Evolutionary conservation across 176 grass and related monocot genomes (phyloP).

Genomic region (Eragrostis nindensis): DNA sequence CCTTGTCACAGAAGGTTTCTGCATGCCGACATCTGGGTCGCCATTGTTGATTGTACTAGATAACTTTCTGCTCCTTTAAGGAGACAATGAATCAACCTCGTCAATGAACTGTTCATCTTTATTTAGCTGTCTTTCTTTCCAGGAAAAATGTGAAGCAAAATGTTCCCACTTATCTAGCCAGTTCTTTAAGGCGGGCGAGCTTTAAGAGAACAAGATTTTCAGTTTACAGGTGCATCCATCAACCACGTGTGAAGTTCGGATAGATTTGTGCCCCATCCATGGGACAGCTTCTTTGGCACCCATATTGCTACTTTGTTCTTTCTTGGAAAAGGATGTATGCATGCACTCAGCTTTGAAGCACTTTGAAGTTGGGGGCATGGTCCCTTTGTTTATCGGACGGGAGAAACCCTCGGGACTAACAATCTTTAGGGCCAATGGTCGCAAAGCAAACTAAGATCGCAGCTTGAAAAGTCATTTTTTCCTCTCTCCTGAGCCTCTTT

Average conservation of each 20-base stretch:
- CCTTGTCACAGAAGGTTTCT: background rate
- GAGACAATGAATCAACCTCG: constrained; percentile 6
- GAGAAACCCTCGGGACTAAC: background rate
- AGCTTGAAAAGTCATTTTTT: background rate
- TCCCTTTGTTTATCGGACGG: background rate
- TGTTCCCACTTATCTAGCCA: background rate
- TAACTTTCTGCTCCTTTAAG: constrained; percentile 7
- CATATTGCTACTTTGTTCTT: constrained; percentile 15
- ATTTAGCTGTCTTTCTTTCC: constrained; percentile 6
- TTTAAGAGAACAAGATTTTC: constrained; percentile 8
- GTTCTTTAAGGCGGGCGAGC: background rate
- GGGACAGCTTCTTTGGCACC: constrained; percentile 17
- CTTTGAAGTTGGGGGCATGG: background rate
- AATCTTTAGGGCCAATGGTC: background rate
- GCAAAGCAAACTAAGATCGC: background rate
- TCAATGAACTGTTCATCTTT: constrained; percentile 15
- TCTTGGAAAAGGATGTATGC: constrained; percentile 19
- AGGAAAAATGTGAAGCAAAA: background rate
- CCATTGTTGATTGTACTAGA: background rate
- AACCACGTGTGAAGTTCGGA: background rate
- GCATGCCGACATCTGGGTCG: background rate
- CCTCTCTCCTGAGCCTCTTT: background rate
- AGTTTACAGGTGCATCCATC: background rate
- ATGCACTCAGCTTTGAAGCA: background rate
- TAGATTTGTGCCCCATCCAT: constrained; percentile 18